A percentile compares a stretch with the other conserved stretches of the same genome.
Conservation (phyloP, 495 filamentous ascomycete species). For the Neurospora hispaniola region DNA sequence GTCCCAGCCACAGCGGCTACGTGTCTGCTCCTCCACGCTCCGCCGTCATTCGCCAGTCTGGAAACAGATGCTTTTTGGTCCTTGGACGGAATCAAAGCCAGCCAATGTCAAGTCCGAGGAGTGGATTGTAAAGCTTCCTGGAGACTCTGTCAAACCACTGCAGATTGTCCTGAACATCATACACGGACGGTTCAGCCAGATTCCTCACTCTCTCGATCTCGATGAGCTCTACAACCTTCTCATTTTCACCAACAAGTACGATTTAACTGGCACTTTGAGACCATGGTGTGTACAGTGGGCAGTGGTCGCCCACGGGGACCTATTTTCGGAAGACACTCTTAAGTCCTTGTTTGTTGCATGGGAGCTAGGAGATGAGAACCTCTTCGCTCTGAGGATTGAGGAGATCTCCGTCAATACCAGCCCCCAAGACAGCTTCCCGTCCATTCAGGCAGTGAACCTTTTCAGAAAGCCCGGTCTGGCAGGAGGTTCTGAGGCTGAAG, state of each 20-base stretch:
- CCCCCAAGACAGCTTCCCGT: neutral
- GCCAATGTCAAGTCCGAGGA: neutral
- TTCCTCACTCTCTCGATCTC: slow-evolving; percentile 9
- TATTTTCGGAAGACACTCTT: neutral
- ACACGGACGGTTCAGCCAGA: slow-evolving; percentile 13
- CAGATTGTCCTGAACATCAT: slow-evolving; percentile 15
- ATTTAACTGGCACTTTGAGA: slow-evolving; percentile 12
- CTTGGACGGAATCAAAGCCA: slow-evolving; percentile 18
- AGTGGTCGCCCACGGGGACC: neutral
- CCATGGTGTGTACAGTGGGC: slow-evolving; percentile 16
- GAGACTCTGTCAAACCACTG: slow-evolving; percentile 3
- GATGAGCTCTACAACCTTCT: slow-evolving; percentile 14
- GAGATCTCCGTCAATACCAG: neutral
- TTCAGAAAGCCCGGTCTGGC: neutral
- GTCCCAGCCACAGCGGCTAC: neutral
- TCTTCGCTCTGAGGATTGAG: neutral
- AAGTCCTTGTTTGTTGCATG: neutral
- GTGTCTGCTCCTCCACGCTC: slow-evolving; percentile 15
- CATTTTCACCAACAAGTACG: slow-evolving; percentile 22
- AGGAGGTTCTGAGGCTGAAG: neutral
- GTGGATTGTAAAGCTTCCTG: slow-evolving; percentile 21
- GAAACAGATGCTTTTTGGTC: slow-evolving; percentile 19
- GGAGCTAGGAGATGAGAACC: neutral
- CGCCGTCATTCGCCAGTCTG: slow-evolving; percentile 18
- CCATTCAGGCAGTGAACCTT: neutral